These are phyloP conservation scores for Syzygium syzygioides DNA, from an alignment of 441 rosid genomes.

Conservation along the genomic window DNA sequence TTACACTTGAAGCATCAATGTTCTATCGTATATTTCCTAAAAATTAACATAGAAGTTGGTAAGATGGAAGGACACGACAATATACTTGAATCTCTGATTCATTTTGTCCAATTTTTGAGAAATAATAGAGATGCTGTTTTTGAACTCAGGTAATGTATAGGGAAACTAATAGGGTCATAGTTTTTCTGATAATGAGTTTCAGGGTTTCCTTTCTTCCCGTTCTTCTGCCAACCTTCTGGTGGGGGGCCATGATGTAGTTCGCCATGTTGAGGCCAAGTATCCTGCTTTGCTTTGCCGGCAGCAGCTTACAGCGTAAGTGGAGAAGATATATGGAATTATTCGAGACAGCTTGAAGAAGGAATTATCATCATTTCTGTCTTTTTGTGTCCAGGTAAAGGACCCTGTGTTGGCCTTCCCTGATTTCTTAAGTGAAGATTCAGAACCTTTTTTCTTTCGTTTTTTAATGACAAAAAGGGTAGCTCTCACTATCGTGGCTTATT, in stretches of 20 bases:
- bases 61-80: neutral
- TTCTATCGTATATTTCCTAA: neutral
- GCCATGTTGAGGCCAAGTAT: conserved; percentile 78
- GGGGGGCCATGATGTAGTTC: conserved; percentile 50
- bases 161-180: conserved; percentile 3
- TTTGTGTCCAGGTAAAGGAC: conserved; percentile 66
- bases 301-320: conserved; percentile 90
- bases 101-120: neutral
- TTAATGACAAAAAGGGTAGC: neutral
- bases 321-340: conserved; percentile 76
- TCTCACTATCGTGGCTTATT: neutral
- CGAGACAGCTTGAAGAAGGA: conserved; percentile 80
- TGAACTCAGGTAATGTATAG: neutral
- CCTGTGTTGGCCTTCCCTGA: neutral
- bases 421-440: neutral
- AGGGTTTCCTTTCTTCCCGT: conserved; percentile 83
- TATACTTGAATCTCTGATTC: neutral
- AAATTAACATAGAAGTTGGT: neutral
- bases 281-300: conserved; percentile 94
- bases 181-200: conserved; percentile 13
- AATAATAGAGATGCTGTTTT: neutral
- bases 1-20: neutral
- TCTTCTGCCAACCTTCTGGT: conserved; percentile 64
- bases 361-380: conserved; percentile 45
- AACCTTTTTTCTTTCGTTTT: neutral